Evolutionary conservation across 805 yeast species (phyloP).

Genomic region (Ogataea salicorniae): DNA sequence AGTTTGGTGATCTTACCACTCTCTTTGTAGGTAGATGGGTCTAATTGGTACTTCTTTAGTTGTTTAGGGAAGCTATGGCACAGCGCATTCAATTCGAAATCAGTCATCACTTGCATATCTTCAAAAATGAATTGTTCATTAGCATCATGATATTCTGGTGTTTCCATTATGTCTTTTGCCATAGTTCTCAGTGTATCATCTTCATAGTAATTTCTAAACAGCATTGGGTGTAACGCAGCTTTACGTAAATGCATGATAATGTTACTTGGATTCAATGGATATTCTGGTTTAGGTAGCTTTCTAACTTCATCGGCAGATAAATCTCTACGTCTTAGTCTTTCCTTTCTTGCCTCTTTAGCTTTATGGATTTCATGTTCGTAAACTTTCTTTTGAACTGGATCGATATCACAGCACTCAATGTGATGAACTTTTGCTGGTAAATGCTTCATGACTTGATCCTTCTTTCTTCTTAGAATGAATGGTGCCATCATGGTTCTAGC

Average conservation of each 20-base stretch:
- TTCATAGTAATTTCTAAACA: slow-evolving; percentile 63
- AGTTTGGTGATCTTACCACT: slow-evolving; percentile 73
- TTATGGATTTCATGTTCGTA: slow-evolving; percentile 55
- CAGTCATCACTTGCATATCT: slow-evolving; percentile 94
- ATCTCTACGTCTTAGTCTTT: slow-evolving; percentile 38
- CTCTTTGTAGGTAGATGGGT: slow-evolving; percentile 45
- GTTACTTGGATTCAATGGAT: slow-evolving; percentile 45
- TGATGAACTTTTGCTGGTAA: slow-evolving; percentile 71
- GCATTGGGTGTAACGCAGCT: slow-evolving; percentile 87
- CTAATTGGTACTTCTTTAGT: slow-evolving; percentile 46
- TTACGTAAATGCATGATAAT: slow-evolving; percentile 85
- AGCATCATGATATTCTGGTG: slow-evolving; percentile 73
- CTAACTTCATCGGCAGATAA: slow-evolving; percentile 31
- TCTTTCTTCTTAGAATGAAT: slow-evolving; percentile 85
- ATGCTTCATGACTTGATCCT: slow-evolving; percentile 86
- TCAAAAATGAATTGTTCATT: slow-evolving; percentile 73
- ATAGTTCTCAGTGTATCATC: slow-evolving; percentile 54
- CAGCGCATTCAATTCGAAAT: slow-evolving; percentile 74
- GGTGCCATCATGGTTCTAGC: slow-evolving; percentile 99
- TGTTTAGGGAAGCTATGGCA: slow-evolving; percentile 72
- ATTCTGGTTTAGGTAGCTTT: slow-evolving; percentile 25
- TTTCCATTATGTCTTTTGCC: slow-evolving; percentile 76
- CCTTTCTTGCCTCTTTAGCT: slow-evolving; percentile 37
- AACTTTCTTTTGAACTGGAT: slow-evolving; percentile 46
- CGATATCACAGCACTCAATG: slow-evolving; percentile 62